A percentile compares a stretch with the other conserved stretches of the same genome.
Evolutionary conservation across 2,329 filamentous ascomycete species (phyloP).

Genomic region (Hymenoscyphus occultus): DNA sequence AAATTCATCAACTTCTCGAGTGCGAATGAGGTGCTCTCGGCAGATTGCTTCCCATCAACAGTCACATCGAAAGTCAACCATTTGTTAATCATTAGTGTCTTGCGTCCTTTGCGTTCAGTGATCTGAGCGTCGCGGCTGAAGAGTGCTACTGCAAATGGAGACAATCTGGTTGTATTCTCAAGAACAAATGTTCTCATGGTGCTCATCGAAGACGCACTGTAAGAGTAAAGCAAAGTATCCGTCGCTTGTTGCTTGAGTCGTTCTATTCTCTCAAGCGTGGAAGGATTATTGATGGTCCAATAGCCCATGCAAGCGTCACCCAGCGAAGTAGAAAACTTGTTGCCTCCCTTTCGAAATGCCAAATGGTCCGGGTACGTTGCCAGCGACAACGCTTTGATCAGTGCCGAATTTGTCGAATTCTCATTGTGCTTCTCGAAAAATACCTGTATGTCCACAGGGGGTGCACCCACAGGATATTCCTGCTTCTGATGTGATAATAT

Average conservation of each 20-base stretch:
- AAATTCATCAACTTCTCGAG: neutral
- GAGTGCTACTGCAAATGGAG: neutral
- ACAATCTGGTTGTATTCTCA: neutral
- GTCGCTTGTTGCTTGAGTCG: neutral
- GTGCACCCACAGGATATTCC: neutral
- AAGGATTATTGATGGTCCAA: neutral
- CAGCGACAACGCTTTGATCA: constrained; percentile 47
- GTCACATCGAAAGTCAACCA: neutral
- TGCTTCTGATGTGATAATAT: constrained; percentile 6
- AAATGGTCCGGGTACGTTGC: constrained; percentile 47
- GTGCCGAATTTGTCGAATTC: constrained; percentile 42
- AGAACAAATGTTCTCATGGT: neutral
- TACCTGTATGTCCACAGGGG: constrained; percentile 21
- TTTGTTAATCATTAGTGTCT: neutral
- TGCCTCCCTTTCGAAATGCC: constrained; percentile 24
- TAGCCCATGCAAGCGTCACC: neutral
- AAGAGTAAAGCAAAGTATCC: neutral
- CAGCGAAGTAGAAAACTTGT: neutral
- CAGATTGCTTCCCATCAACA: neutral
- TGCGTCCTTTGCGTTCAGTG: neutral
- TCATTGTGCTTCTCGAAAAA: constrained; percentile 41
- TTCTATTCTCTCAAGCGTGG: neutral
- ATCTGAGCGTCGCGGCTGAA: neutral
- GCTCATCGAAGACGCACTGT: neutral
- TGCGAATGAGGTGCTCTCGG: neutral